A percentile compares a stretch with the other conserved stretches of the same genome.
These are phyloP conservation scores for Gossypium herbaceum DNA, from an alignment of 345 rosid species.

Conservation along the genomic window DNA sequence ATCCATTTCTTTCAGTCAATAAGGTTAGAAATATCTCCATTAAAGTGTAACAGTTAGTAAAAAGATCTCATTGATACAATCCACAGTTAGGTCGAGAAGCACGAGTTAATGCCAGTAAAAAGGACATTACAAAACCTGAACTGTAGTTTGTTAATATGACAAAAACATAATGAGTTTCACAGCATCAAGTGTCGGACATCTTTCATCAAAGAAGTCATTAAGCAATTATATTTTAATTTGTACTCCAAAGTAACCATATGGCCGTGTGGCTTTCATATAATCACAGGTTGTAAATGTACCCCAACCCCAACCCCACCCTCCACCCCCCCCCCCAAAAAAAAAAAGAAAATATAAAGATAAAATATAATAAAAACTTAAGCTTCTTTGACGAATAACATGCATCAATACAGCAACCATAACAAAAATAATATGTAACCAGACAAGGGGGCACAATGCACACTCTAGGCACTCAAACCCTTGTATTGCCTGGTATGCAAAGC, in stretches of 20 bases:
- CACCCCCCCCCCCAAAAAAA: fast-evolving
- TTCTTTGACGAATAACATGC: not conserved
- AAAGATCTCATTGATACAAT: not conserved
- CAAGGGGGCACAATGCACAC: too few species aligned
- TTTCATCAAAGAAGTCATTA: not conserved
- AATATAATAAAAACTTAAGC: too few species aligned
- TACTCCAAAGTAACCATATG: not conserved
- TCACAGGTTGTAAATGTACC: not conserved
- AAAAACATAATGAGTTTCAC: not conserved
- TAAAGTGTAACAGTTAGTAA: too few species aligned
- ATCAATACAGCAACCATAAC: not conserved
- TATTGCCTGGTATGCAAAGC: too few species aligned
- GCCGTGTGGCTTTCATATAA: not conserved
- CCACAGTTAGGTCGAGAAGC: not conserved
- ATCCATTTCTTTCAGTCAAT: not conserved
- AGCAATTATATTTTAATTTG: too few species aligned
- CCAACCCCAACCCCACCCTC: not conserved
- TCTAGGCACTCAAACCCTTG: too few species aligned
- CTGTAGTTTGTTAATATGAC: not conserved
- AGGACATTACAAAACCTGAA: not conserved
- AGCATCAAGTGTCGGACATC: not conserved
- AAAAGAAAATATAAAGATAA: too few species aligned
- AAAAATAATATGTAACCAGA: not conserved
- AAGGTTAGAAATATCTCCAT: not conserved
- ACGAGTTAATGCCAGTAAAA: not conserved